Evolutionary conservation across 306 rosid genomes (phyloP), one percentile per base, ranked within the genome.

Genomic region (Cajanus cajan): DNA sequence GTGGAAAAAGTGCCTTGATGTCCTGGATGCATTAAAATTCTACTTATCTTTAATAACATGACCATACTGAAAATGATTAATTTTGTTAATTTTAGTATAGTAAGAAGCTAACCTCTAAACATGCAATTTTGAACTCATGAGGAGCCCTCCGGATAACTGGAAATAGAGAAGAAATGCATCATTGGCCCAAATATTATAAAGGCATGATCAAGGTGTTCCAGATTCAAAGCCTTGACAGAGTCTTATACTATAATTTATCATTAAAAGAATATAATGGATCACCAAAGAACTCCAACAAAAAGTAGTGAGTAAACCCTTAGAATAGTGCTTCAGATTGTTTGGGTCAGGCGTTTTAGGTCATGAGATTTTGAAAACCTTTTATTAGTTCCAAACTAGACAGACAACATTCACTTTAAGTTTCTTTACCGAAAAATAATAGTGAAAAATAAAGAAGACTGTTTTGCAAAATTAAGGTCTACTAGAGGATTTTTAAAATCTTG

Each of bases 61-160:
- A 77, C n/a, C 40, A 69, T 24, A 39, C 43, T 54, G 61, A 73
- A 82, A 71, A 36, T 34, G 48, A 50, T 48, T 43, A 70, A 50
- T 63, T 16, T 58, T 61, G 37, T 76, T 66, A 75, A 57, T 4
- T 78, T 70, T 33, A 61, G 83, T 15, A 47, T 6, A 31, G 86
- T 22, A 13, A 62, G 73, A 83, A 85, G 74, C 89, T 71, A 68
- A 96, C 99, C 98, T 93, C 94, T 82, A 96, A 88, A 85, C 99
- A 96, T 37, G 91, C 83, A 69, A 96, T 93, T 89, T 96, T 96
- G 94, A 96, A 96, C 75, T 96, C 99, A 57, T 93, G 98, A 71
- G 99, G 98, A 76, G 99, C 90, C 87, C 98, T 88, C 76, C 96
- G 87, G 81, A 96, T 96, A 80, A 96, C 99, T 96, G 92, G 18